Evolutionary conservation across 805 yeast species (phyloP).

Genomic region (Candida xiaguanensis): DNA sequence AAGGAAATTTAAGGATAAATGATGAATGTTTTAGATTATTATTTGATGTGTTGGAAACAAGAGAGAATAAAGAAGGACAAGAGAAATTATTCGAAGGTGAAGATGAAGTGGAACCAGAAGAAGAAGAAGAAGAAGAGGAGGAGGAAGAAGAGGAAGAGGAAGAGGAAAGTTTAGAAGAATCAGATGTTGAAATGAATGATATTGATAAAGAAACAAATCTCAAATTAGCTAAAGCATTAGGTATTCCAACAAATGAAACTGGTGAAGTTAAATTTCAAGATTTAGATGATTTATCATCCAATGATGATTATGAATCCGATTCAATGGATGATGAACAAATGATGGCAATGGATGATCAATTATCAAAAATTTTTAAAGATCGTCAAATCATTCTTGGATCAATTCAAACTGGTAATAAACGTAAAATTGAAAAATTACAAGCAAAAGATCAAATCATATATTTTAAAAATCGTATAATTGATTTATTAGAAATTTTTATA

Average conservation of each 20-base stretch:
- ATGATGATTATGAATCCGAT: conserved; percentile 57
- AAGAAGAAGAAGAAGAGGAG: conserved; percentile 29
- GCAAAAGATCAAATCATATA: conserved; percentile 78
- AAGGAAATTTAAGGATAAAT: conserved; percentile 20
- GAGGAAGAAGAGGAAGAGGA: conserved; percentile 23
- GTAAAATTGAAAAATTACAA: conserved; percentile 68
- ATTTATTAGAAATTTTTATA: conserved; percentile 64
- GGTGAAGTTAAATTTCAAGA: conserved; percentile 46
- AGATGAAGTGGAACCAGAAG: conserved; percentile 22
- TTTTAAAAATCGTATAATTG: conserved; percentile 76
- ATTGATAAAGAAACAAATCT: conserved; percentile 48
- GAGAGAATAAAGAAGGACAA: conserved; percentile 82
- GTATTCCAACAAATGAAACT: conserved; percentile 47
- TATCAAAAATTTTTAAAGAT: conserved; percentile 80
- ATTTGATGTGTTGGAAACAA: conserved; percentile 41
- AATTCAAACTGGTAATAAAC: conserved; percentile 53
- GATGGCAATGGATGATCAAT: conserved; percentile 87
- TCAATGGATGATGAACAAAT: conserved; percentile 95
- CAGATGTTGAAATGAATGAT: conserved; percentile 13
- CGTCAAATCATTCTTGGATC: conserved; percentile 62
- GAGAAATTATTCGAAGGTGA: conserved; percentile 67
- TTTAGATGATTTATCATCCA: conserved; percentile 34
- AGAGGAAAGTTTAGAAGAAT: conserved; percentile 14
- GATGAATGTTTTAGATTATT: conserved; percentile 33
- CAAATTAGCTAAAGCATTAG: conserved; percentile 68